Base-by-base conservation (phyloP, 495 filamentous ascomycete genomes). In the Haplographium delicatum region DNA sequence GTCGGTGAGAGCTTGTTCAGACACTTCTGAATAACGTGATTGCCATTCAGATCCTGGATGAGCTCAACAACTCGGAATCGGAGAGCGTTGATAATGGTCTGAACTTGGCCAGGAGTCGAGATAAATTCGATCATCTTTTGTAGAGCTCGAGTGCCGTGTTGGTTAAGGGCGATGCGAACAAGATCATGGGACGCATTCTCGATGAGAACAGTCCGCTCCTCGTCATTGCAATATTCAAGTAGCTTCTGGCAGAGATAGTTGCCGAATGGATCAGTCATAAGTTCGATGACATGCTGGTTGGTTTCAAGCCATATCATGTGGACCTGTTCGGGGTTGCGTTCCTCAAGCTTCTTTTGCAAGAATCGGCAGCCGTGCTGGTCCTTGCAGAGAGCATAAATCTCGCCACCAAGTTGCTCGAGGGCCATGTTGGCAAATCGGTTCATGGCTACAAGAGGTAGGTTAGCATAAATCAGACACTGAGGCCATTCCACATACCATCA, bases 41-140 rank as follows among this genome's bases (percentile, higher is more conserved):
- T 98, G 62, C 93, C 93, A 62, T 98, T 98, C 42, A 97, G 69
- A 56, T 98, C 93, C 64, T 98, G 89, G 49, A 98, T 96, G 34
- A 98, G 72, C 46, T 89, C 84, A 4, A 96, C 91, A 23, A 98
- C 93, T 48, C 86, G 79, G 50, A 79, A 68, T 28, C 80, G 71
- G 25, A 98, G 75, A 16, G 91, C 85, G 24, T 80, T 65, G 51
- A 94, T 93, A 58, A 98, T 89, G 18, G 83, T 84, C 49, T 85
- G 72, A 37, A 90, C 86, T 69, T 88, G 75, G 58, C 85, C 81
- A 3, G 77, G 72, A 26, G 86, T 90, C 37, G 85, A 84, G 58
- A 98, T 88, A 59, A 86, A 91, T 64, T 98, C 93, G 53, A 98
- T 97, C 93, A 98, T 98, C 75, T 96, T 97, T 69, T 98, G 93